Percentiles rank a stretch among this genome's conserved stretches.
These are phyloP conservation scores for Lepidium aucheri DNA, from an alignment of 345 rosid genomes.

Conservation along the genomic window DNA sequence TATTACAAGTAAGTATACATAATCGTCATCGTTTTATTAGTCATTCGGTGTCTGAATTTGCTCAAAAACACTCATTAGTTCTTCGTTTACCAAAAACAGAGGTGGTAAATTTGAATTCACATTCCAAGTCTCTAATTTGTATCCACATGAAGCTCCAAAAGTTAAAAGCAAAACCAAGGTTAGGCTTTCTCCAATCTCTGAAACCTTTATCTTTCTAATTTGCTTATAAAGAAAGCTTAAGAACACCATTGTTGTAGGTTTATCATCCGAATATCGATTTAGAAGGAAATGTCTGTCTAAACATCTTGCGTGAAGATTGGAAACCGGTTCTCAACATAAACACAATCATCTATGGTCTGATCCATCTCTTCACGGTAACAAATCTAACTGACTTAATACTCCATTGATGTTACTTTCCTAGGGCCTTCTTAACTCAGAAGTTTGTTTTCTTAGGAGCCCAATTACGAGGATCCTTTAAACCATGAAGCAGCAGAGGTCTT, in stretches of 20 bases:
- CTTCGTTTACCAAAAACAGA: conserved; percentile 23
- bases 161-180: conserved; percentile 95
- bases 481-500: conserved; percentile 73
- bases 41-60: background rate
- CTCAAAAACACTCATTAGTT: background rate
- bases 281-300: conserved; percentile 95
- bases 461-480: conserved; percentile 78
- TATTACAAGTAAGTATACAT: conserved; percentile 44
- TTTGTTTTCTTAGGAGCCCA: conserved; percentile 53
- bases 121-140: conserved; percentile 65
- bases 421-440: background rate
- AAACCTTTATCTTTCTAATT: background rate
- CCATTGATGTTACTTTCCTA: background rate
- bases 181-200: background rate
- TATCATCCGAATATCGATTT: conserved; percentile 93
- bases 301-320: conserved; percentile 95
- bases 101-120: conserved; percentile 68
- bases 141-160: conserved; percentile 86
- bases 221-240: background rate
- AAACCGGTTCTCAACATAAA: conserved; percentile 94
- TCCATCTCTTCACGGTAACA: conserved; percentile 87
- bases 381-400: background rate
- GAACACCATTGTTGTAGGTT: conserved; percentile 44
- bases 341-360: conserved; percentile 77
- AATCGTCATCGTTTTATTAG: background rate